Conservation (phyloP, 2,329 filamentous ascomycete genomes). For the Metarhizium guizhouense region DNA sequence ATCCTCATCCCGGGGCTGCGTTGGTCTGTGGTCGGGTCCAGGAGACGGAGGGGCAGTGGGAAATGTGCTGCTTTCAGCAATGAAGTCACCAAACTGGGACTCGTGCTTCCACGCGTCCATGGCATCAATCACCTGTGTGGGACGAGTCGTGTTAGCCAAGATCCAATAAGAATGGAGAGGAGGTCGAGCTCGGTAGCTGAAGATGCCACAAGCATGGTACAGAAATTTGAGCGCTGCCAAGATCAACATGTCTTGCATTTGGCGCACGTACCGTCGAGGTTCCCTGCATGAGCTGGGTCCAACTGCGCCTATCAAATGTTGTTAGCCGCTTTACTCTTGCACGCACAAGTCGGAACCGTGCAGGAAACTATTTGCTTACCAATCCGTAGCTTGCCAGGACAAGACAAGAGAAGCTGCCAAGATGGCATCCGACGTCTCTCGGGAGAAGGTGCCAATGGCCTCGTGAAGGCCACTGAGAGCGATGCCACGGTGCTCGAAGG, state of each 20-base stretch:
- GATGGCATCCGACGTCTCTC: slow-evolving; percentile 81
- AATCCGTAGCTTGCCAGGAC: slow-evolving; percentile 94
- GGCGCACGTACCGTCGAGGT: slow-evolving; percentile 65
- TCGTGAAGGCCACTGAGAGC: slow-evolving; percentile 83
- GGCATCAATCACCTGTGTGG: slow-evolving; percentile 67
- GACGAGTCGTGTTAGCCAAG: slow-evolving; percentile 1
- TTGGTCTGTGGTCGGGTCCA: slow-evolving; percentile 50
- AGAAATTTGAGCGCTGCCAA: neutral
- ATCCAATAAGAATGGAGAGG: neutral
- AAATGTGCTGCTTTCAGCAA: slow-evolving; percentile 69
- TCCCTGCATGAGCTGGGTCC: slow-evolving; percentile 87
- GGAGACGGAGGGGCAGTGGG: slow-evolving; percentile 57
- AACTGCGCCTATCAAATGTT: slow-evolving; percentile 61
- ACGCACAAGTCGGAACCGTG: neutral
- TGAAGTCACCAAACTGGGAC: slow-evolving; percentile 76
- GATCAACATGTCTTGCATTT: slow-evolving; percentile 1
- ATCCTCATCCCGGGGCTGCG: slow-evolving; percentile 60
- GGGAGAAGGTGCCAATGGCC: slow-evolving; percentile 76
- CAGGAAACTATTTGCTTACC: slow-evolving; percentile 47
- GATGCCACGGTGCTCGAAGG: slow-evolving; percentile 78
- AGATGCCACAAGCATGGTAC: neutral
- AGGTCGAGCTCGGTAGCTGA: neutral
- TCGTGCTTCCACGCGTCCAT: slow-evolving; percentile 91
- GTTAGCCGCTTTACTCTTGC: slow-evolving; percentile 12
- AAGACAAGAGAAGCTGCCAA: slow-evolving; percentile 85